phyloP scores from a whole-genome alignment of 1,284 basidiomycete genomes.

The Neotropicomus parvogracilis region DNA sequence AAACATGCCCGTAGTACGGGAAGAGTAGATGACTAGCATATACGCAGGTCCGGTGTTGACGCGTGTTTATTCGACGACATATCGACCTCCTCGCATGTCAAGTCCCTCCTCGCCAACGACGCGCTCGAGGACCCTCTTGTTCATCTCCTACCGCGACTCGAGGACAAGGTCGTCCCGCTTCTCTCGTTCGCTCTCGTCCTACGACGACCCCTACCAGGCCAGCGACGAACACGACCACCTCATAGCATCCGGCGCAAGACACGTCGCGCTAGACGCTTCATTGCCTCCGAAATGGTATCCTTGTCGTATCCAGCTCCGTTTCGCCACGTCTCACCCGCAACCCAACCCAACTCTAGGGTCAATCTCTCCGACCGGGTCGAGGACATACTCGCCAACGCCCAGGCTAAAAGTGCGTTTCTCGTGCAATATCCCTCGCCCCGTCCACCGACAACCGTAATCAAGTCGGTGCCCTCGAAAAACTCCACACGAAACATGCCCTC shows the following conservation, averaged over 20 bases:
- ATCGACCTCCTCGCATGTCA: constrained; percentile 28
- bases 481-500: constrained; percentile 93
- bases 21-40: too few relatives aligned
- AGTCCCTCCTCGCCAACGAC: constrained; percentile 50
- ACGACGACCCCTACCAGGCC: constrained; percentile 41
- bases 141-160: constrained; percentile 92
- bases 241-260: constrained; percentile 47
- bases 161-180: constrained; percentile 51
- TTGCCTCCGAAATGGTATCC: constrained; percentile 70
- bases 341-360: constrained; percentile 66
- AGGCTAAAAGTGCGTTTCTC: constrained; percentile 70
- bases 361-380: constrained; percentile 88
- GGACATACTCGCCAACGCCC: constrained; percentile 65
- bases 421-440: constrained; percentile 13
- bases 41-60: constrained; percentile 29
- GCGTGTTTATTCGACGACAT: constrained; percentile 19
- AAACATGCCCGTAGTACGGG: not conserved
- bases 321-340: constrained; percentile 15
- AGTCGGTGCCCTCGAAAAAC: constrained; percentile 84
- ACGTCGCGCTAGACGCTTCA: constrained; percentile 57
- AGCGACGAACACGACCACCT: constrained; percentile 72
- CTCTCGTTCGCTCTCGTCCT: constrained; percentile 36
- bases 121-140: constrained; percentile 89
- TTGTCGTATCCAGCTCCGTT: not conserved
- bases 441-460: constrained; percentile 17